Evolutionary conservation across 1,139 yeast species (phyloP), one percentile per base, ranked within the genome.

Genomic region (Candida sp.): DNA sequence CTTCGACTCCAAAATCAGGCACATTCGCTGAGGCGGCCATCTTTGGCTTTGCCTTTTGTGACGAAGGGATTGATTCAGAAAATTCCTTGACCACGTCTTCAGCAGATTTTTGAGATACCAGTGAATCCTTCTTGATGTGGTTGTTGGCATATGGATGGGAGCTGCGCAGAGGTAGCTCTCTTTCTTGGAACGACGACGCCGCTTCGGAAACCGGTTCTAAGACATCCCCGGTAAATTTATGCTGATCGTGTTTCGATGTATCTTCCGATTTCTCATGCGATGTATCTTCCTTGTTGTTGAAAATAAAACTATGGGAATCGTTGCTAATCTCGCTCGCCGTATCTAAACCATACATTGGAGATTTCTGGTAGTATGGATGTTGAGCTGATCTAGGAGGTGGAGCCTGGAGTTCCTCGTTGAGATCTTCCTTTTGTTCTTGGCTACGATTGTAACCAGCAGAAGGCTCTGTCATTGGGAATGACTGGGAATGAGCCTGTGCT

Each of bases 1-100:
- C 78, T 55, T 74, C 79, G 45, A 73, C 74, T 5, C 78, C 78
- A 58, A 68, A 72, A 51, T 73, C 78, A 3, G 70, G 72, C 4
- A 68, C 59, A 2, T 6, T 28, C 11, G 56, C 51, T 7, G 51
- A 45, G 1, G 55, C 46, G 9, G 49, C 47, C 35, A 46, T 26
- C 7, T 44, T 39, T 12, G 44, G 39, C 30, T 17, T 17, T 17
- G 31, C 38, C 27, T 40, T 45, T 32, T 47, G 49, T 5, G 47
- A 34, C 11, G 49, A 38, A 12, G 58, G 58, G n/a, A 57, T 43
- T 5, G 57, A 26, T 12, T 53, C 48, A 3, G 55, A 39, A 49
- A 57, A 55, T 25, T 56, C 58, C 37, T 52, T 44, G 6, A 54
- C 50, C 9, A 49, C 51, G n/a, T 50, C 59, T 23, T 47, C 49